These are phyloP conservation scores for Aristolochia contorta DNA, from an alignment of 164 flowering plant species.

Conservation along the genomic window DNA sequence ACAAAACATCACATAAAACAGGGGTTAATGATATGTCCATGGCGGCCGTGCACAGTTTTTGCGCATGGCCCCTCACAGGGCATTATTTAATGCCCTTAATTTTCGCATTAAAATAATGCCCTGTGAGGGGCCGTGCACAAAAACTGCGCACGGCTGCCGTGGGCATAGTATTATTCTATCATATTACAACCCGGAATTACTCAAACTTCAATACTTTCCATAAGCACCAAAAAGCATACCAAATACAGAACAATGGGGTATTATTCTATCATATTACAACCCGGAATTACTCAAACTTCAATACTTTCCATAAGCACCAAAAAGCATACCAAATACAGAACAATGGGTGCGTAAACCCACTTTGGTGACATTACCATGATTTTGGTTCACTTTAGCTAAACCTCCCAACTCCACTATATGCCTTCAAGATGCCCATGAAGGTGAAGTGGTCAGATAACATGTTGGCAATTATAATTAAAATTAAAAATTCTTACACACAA, in stretches of 20 bases:
- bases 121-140: no score
- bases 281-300: slow-evolving; percentile 37
- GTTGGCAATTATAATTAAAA: slow-evolving; percentile 4
- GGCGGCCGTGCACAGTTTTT: no score
- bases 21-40: no score
- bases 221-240: slow-evolving; percentile 63
- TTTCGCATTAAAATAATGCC: no score
- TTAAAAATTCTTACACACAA: background rate
- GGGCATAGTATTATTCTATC: no score
- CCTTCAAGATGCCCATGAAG: slow-evolving; percentile 44
- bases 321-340: slow-evolving; percentile 38
- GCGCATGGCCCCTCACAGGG: no score
- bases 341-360: slow-evolving; percentile 37
- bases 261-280: slow-evolving; percentile 26
- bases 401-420: slow-evolving; percentile 14
- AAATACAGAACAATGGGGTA: slow-evolving; percentile 23
- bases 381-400: slow-evolving; percentile 23
- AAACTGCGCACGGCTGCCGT: no score
- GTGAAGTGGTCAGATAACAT: slow-evolving; percentile 51
- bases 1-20: no score
- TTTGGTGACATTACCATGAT: slow-evolving; percentile 36
- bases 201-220: slow-evolving; percentile 48
- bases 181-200: slow-evolving; percentile 33
- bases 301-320: slow-evolving; percentile 63
- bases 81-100: no score